Percentiles rank a stretch among this genome's conserved stretches.
Conservation (phyloP, 352 stramenopile species). For the Pythium apleroticum region DNA sequence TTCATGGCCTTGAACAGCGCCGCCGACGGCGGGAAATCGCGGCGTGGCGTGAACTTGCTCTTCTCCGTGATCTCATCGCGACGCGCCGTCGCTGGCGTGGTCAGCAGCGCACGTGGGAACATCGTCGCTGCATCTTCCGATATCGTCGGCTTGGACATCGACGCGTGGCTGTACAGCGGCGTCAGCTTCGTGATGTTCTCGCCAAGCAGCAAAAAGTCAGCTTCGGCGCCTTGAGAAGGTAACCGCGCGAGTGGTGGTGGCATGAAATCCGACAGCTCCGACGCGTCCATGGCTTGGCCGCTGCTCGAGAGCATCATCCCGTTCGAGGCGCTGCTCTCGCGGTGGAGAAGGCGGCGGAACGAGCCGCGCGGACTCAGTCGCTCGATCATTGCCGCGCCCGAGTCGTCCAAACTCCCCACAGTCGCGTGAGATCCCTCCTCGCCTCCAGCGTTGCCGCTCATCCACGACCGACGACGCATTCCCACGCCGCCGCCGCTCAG, state of each 20-base stretch:
- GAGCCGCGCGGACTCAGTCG: constrained; percentile 45
- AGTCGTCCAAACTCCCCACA: constrained; percentile 23
- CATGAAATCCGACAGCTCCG: constrained; percentile 20
- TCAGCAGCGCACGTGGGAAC: constrained; percentile 67
- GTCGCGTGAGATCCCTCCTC: constrained; percentile 22
- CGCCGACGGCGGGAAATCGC: constrained; percentile 81
- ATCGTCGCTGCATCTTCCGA: constrained; percentile 73
- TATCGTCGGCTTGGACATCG: constrained; percentile 40
- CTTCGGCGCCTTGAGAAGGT: constrained; percentile 37
- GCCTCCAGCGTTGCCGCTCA: constrained; percentile 8
- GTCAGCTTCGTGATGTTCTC: constrained; percentile 70
- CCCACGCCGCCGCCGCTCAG: background rate
- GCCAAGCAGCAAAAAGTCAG: constrained; percentile 52
- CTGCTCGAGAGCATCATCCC: background rate
- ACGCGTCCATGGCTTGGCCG: constrained; percentile 1
- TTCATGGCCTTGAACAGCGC: constrained; percentile 86
- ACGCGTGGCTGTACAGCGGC: constrained; percentile 33
- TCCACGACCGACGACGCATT: constrained; percentile 20
- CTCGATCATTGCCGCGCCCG: constrained; percentile 25
- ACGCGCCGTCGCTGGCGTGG: constrained; percentile 49
- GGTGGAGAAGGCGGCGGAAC: constrained; percentile 46
- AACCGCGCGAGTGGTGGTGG: constrained; percentile 34
- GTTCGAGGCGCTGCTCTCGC: constrained; percentile 29
- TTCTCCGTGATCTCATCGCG: constrained; percentile 78
- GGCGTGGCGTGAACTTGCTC: constrained; percentile 77